A percentile compares a stretch with the other conserved stretches of the same genome.
phyloP scores from a whole-genome alignment of 2,329 filamentous ascomycete genomes.

The Colletotrichum plurivorum region DNA sequence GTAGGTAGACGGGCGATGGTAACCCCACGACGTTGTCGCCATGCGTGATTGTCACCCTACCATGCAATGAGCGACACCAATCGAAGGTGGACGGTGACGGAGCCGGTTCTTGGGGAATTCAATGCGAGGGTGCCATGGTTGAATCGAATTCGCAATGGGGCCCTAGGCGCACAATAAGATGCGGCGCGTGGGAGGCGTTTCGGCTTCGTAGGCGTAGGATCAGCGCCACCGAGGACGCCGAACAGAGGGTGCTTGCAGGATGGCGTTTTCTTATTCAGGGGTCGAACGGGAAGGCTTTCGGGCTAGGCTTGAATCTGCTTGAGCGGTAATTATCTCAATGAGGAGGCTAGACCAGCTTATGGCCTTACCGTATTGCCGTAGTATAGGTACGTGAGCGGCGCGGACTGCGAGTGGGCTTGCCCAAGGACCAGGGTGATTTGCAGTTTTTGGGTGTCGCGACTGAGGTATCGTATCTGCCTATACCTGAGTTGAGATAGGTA shows the following conservation, averaged over 20 bases:
- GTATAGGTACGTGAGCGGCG: too few relatives aligned
- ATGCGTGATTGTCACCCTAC: background rate
- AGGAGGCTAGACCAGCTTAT: constrained; percentile 1
- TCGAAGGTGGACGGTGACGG: background rate
- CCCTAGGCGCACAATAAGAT: constrained; percentile 40
- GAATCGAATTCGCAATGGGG: background rate
- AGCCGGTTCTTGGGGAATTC: too few relatives aligned
- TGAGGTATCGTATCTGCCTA: constrained; percentile 1
- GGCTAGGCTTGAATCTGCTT: constrained; percentile 20
- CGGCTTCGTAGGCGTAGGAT: constrained; percentile 33
- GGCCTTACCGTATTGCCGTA: constrained; percentile 2
- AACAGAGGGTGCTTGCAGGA: constrained; percentile 29
- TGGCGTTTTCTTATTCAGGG: constrained; percentile 35
- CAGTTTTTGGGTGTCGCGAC: constrained; percentile 11
- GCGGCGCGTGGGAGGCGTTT: constrained; percentile 40
- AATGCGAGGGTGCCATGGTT: background rate
- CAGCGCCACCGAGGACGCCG: constrained; percentile 33
- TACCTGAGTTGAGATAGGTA: background rate
- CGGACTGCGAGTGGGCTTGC: too few relatives aligned
- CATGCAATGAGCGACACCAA: background rate
- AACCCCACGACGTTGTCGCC: background rate
- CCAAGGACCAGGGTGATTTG: background rate
- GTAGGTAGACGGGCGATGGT: background rate
- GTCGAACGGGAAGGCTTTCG: constrained; percentile 37
- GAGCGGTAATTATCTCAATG: constrained; percentile 13